Evolutionary conservation across 83 land plant genomes (phyloP).

Genomic region (Diphasiastrum complanatum): DNA sequence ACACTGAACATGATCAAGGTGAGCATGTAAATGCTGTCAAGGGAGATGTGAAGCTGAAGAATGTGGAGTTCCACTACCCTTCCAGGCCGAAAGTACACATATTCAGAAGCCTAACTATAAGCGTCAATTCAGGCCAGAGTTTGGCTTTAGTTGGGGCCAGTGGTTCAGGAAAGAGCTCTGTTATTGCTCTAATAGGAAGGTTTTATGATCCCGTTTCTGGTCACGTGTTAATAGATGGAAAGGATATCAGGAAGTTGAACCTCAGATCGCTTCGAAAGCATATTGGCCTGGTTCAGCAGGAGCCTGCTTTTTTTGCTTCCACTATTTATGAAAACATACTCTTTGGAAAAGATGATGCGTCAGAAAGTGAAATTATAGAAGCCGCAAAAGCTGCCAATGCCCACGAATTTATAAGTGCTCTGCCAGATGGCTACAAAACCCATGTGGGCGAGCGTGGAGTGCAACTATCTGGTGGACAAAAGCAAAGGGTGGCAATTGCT

Average conservation of each 20-base stretch:
- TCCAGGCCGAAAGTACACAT: too few species aligned
- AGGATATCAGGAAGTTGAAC: conserved; percentile 7
- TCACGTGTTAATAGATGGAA: conserved; percentile 5
- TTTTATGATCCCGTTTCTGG: conserved; percentile 11
- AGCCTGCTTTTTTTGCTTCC: conserved; percentile 8
- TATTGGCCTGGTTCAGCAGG: conserved; percentile 11
- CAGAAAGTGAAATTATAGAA: conserved; percentile 4
- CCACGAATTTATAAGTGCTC: conserved; percentile 8
- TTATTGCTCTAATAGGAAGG: too few species aligned
- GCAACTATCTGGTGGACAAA: conserved; percentile 17
- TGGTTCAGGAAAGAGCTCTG: too few species aligned
- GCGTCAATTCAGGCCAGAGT: neutral
- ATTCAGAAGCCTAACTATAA: neutral
- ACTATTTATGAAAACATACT: conserved; percentile 2
- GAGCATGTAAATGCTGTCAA: too few species aligned
- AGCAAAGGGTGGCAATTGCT: conserved; percentile 17
- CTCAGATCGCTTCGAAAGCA: neutral
- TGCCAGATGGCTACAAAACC: conserved; percentile 16
- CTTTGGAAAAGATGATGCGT: conserved; percentile 11
- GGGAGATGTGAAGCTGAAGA: too few species aligned
- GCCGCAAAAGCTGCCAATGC: conserved; percentile 17
- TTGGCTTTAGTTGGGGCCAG: too few species aligned
- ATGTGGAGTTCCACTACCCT: too few species aligned
- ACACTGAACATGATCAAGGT: conserved; percentile 15
- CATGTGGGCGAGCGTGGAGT: conserved; percentile 17